phyloP scores from a whole-genome alignment of 306 rosid genomes.

The Prunus dulcis region DNA sequence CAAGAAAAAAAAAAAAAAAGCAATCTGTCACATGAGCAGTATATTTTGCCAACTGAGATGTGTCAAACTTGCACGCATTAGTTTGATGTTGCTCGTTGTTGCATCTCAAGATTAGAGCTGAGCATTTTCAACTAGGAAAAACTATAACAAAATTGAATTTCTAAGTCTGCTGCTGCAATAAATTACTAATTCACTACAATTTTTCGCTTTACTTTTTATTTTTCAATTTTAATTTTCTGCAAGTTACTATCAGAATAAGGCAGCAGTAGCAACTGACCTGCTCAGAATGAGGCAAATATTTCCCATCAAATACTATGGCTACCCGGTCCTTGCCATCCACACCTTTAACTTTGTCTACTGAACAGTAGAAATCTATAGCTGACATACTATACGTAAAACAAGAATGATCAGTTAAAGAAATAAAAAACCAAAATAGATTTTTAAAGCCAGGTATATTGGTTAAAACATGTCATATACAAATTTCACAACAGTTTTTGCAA shows the following conservation, averaged over 20 bases:
- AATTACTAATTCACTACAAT: neutral
- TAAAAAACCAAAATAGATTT: neutral
- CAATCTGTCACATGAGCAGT: neutral
- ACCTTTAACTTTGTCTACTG: constrained; percentile 88
- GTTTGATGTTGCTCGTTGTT: neutral
- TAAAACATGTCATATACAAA: neutral
- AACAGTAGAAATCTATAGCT: constrained; percentile 93
- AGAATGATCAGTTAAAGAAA: constrained; percentile 7
- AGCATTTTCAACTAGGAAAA: neutral
- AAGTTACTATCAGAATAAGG: constrained; percentile 9
- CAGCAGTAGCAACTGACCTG: constrained; percentile 56
- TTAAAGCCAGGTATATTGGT: constrained; percentile 1
- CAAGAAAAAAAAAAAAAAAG: neutral
- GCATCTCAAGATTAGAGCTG: neutral
- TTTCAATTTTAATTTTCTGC: neutral
- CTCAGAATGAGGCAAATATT: constrained; percentile 76
- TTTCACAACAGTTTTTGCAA: neutral
- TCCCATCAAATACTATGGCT: constrained; percentile 78
- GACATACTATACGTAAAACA: constrained; percentile 68
- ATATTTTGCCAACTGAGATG: neutral
- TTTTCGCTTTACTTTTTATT: neutral
- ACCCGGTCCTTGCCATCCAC: constrained; percentile 92
- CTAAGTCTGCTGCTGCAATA: constrained; percentile 10
- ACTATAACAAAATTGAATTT: neutral
- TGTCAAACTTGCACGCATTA: neutral